phyloP scores from a whole-genome alignment of 2,329 filamentous ascomycete species.

The Lecanicillium sp. region DNA sequence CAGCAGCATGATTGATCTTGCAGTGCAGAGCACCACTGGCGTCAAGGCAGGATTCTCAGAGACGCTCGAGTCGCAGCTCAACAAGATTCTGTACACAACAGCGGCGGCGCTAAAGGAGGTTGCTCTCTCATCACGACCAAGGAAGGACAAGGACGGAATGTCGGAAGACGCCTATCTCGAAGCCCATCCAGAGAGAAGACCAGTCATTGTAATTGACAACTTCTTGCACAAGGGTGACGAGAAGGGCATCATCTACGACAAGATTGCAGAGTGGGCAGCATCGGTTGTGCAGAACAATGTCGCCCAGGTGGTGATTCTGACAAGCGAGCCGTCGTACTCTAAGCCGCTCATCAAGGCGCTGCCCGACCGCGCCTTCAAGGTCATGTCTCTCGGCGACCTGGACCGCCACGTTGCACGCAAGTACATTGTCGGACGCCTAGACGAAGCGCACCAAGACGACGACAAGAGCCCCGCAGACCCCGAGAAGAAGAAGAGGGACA shows the following conservation, averaged over 20 bases:
- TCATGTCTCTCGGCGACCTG: conserved; percentile 78
- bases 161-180: conserved; percentile 84
- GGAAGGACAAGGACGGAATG: conserved; percentile 65
- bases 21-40: conserved; percentile 86
- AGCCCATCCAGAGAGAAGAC: conserved; percentile 73
- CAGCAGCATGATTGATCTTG: conserved; percentile 84
- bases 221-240: conserved; percentile 75
- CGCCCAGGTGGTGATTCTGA: conserved; percentile 91
- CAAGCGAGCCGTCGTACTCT: conserved; percentile 78
- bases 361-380: conserved; percentile 83
- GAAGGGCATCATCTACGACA: conserved; percentile 59
- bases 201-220: conserved; percentile 85
- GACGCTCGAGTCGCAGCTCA: conserved; percentile 79
- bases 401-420: conserved; percentile 79
- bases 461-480: conserved; percentile 18
- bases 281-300: conserved; percentile 77
- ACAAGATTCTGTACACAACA: conserved; percentile 83
- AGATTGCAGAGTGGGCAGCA: conserved; percentile 84
- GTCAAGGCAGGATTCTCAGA: conserved; percentile 93
- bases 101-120: conserved; percentile 71
- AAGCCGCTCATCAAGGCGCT: conserved; percentile 82
- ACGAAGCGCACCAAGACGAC: conserved; percentile 33
- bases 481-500: conserved; percentile 14
- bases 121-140: conserved; percentile 60
- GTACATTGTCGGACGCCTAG: conserved; percentile 79